phyloP scores from a whole-genome alignment of 2,329 filamentous ascomycete species.

The Alternaria sp. region DNA sequence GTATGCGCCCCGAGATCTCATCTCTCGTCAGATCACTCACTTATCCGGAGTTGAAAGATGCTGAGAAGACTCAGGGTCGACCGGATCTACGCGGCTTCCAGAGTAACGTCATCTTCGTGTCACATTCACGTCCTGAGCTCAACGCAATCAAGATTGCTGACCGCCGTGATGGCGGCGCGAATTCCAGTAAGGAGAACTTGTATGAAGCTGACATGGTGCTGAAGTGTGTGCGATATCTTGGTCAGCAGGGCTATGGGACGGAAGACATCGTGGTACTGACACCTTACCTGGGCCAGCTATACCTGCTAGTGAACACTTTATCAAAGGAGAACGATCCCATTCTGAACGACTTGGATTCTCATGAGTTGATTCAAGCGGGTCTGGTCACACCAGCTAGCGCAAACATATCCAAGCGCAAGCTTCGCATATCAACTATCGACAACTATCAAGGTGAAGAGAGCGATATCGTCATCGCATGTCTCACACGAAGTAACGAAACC shows the following conservation, averaged over 20 bases:
- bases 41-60: slow-evolving; percentile 69
- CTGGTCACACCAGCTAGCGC: slow-evolving; percentile 64
- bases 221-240: slow-evolving; percentile 70
- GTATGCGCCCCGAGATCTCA: slow-evolving; percentile 75
- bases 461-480: slow-evolving; percentile 72
- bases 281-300: slow-evolving; percentile 75
- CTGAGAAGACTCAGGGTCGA: slow-evolving; percentile 58
- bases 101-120: slow-evolving; percentile 70
- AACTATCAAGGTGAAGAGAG: slow-evolving; percentile 83
- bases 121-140: slow-evolving; percentile 66
- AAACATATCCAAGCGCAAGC: slow-evolving; percentile 59
- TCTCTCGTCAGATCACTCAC: slow-evolving; percentile 64
- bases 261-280: slow-evolving; percentile 73
- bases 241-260: slow-evolving; percentile 74
- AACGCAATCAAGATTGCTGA: slow-evolving; percentile 57
- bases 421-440: slow-evolving; percentile 75
- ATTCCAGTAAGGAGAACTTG: slow-evolving; percentile 66
- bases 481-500: slow-evolving; percentile 70
- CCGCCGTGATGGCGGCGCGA: slow-evolving; percentile 58
- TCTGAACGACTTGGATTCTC: slow-evolving; percentile 73
- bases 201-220: slow-evolving; percentile 74
- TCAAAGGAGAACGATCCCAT: slow-evolving; percentile 67
- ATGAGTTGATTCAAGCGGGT: slow-evolving; percentile 69
- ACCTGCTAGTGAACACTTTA: slow-evolving; percentile 63
- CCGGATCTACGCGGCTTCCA: slow-evolving; percentile 64